Conservation (phyloP, 148 eudicot genomes). For the Tetragonia tetragonoides region DNA sequence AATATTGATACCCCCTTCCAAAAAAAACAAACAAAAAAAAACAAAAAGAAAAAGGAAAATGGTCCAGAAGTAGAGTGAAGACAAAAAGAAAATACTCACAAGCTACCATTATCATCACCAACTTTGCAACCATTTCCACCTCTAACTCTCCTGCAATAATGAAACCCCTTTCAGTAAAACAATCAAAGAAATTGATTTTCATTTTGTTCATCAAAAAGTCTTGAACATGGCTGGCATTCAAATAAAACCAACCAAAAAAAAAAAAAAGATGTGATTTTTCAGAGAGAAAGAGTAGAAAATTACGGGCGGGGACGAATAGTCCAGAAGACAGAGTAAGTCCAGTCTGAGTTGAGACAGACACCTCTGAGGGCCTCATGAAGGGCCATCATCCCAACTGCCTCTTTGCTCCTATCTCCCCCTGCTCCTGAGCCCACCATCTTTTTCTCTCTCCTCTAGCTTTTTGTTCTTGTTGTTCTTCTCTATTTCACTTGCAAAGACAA, state of each 20-base stretch:
- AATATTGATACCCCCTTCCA: background rate
- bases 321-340: constrained; percentile 99
- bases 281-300: background rate
- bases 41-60: background rate
- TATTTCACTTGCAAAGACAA: constrained; percentile 7
- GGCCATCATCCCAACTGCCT: constrained; percentile 98
- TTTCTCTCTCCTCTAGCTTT: constrained; percentile 27
- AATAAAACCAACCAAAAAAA: constrained; percentile 10
- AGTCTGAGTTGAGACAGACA: constrained; percentile 81
- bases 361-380: constrained; percentile 92
- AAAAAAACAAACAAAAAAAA: background rate
- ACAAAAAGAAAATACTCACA: constrained; percentile 53
- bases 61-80: constrained; percentile 18
- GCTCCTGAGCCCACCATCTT: constrained; percentile 80
- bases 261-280: constrained; percentile 2
- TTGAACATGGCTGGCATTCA: constrained; percentile 11
- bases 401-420: constrained; percentile 78
- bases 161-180: constrained; percentile 22
- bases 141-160: constrained; percentile 83
- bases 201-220: background rate
- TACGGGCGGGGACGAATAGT: constrained; percentile 98
- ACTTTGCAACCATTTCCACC: constrained; percentile 98
- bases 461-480: background rate
- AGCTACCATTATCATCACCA: constrained; percentile 97
- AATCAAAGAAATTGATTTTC: constrained; percentile 7